Evolutionary conservation across 1,284 basidiomycete genomes (phyloP), one percentile per base, ranked within the genome.

Genomic region (Golubevia pallescens): DNA sequence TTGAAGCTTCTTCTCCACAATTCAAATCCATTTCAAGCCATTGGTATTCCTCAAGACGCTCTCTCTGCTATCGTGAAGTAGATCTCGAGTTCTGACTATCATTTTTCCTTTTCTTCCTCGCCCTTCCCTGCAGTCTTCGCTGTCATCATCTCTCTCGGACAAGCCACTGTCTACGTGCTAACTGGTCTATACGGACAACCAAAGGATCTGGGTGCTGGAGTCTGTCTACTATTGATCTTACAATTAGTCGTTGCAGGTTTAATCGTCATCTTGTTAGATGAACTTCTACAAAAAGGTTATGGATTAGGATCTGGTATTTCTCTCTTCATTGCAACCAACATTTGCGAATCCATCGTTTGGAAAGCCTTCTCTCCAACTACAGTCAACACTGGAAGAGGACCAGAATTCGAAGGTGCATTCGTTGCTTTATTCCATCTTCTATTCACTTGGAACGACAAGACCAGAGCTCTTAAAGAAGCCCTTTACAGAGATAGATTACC

Each of bases 291-390:
- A 85, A 99, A 98, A 87, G 96, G 96, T 63, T 98, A 99, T 87
- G 96, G 96, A 86, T 93, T 99, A 68, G 96, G 96, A 65, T 97
- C 94, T 1, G 96, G 96, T 81, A 97, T 99, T 87, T 97, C 95
- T 66, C 92, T 98, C 71, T 99, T 98, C 90, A 97, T 98, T 78
- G 96, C 96, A 3, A 98, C 96, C 88, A 99, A 98, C 90, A 97
- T 98, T 78, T 99, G 97, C 88, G 96, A 99, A 87, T 93, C 93
- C 68, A 99, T 99, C 88, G 91, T 98, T 81, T 99, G 96, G 96
- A 99, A 99, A 87, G 96, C 95, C 1, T 98, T 99, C 88, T 96
- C 94, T 2, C 97, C 96, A 32, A 98, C 95, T 38, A 98, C 96
- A 58, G 88, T 98, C 88, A 99, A 99, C 90, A 97, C 95, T 24